Base-by-base conservation (phyloP, 306 rosid genomes). In the Vicia sativa region DNA sequence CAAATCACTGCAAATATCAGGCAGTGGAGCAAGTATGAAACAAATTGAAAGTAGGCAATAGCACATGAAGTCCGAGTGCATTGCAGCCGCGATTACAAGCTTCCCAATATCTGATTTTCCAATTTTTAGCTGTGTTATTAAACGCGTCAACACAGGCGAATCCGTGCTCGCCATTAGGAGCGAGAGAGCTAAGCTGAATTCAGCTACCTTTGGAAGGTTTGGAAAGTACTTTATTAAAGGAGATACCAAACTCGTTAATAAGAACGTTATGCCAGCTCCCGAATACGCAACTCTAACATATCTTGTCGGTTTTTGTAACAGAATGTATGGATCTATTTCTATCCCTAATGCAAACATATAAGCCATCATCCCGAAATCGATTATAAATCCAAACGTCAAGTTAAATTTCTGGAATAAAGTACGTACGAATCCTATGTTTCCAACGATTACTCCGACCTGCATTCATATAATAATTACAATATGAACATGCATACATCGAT, bases 71-170 rank as follows among this genome's bases (percentile, higher is more conserved):
- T 90, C 99, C 1, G 96, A 74, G 68, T 88, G 87, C 96, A 93
- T 88, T 55, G 96, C 96, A 1, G 90, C 85, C 9, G 82, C 84
- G 25, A 88, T 88, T 38, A 88, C 99, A 18, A 93, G 87, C 71
- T 80, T 85, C 23, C 98, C 99, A 12, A 93, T 93, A 76, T 93
- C 99, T 0, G 99, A 93, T 48, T 84, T 90, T 21, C 97, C 96
- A 48, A 93, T 88, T 54, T 90, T 93, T 59, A 81, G 86, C 14
- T 69, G 76, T 0, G 95, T 88, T 67, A 93, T 54, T 28, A 93
- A 57, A 3, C 95, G 95, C 1, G 99, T 93, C 4, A 93, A 73
- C 4, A 90, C 92, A 0, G 97, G 96, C 0, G 99, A 93, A 5
- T 89, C 95, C 0, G 99, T 88, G 83, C 95, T 70, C 1, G 96